These are phyloP conservation scores for Neurospora sp. DNA, from an alignment of 2,329 filamentous ascomycete genomes.

Conservation along the genomic window DNA sequence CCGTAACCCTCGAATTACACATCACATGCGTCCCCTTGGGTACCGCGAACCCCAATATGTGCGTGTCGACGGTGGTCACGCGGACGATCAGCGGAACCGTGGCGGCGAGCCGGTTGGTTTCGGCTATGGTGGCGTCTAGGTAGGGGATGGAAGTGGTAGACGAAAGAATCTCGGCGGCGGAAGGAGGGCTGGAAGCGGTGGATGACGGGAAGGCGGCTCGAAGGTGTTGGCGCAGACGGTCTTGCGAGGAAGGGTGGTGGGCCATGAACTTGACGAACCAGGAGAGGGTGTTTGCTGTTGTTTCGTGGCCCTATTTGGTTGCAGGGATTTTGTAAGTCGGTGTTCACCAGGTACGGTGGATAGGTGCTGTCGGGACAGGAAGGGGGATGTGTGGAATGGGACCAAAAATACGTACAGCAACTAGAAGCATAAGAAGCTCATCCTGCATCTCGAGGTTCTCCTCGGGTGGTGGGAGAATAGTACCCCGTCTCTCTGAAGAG, in stretches of 20 bases:
- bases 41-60: conserved; percentile 27
- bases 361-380: no score
- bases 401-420: conserved; percentile 5
- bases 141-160: conserved; percentile 22
- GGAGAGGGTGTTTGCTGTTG: conserved; percentile 26
- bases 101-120: conserved; percentile 25
- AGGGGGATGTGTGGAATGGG: no score
- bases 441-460: conserved; percentile 19
- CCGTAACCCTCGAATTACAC: conserved; percentile 8
- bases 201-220: conserved; percentile 19
- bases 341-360: no score
- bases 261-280: conserved; percentile 17
- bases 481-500: conserved; percentile 12
- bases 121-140: conserved; percentile 32
- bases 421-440: conserved; percentile 17
- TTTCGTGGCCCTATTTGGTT: conserved; percentile 31
- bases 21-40: conserved; percentile 12
- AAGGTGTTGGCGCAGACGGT: conserved; percentile 7
- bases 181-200: conserved; percentile 1
- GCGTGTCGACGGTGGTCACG: conserved; percentile 25
- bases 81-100: conserved; percentile 22
- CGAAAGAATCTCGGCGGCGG: conserved; percentile 7
- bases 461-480: conserved; percentile 15
- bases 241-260: conserved; percentile 4
- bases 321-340: no score